Evolutionary conservation across 2,329 filamentous ascomycete species (phyloP).

Genomic region (Hypoxylon sp.): DNA sequence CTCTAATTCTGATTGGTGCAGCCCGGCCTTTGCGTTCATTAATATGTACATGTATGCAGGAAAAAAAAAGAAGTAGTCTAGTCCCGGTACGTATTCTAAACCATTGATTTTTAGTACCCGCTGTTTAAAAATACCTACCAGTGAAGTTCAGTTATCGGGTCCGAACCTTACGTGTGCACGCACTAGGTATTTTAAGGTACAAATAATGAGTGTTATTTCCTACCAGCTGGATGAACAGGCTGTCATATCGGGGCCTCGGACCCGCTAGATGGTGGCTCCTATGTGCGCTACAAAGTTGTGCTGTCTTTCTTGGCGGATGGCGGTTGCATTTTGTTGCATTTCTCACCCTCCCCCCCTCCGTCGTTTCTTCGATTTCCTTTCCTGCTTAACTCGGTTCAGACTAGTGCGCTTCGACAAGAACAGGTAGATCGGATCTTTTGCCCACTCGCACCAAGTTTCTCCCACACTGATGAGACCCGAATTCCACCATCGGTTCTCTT

Average conservation of each 20-base stretch:
- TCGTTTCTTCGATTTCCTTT: constrained; percentile 36
- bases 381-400: constrained; percentile 46
- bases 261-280: constrained; percentile 1
- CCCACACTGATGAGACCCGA: constrained; percentile 33
- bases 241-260: constrained; percentile 32
- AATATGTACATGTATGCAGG: too few relatives aligned
- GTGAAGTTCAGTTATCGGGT: constrained; percentile 26
- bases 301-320: constrained; percentile 43
- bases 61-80: constrained; percentile 1
- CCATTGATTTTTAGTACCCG: constrained; percentile 19
- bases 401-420: constrained; percentile 41
- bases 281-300: constrained; percentile 29
- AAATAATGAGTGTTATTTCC: constrained; percentile 17
- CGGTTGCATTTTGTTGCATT: constrained; percentile 36
- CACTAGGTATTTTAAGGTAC: constrained; percentile 33
- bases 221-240: constrained; percentile 27
- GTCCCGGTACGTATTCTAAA: not conserved
- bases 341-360: constrained; percentile 25
- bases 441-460: constrained; percentile 40
- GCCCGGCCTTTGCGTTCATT: constrained; percentile 17
- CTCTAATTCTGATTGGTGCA: constrained; percentile 13
- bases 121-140: constrained; percentile 40
- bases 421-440: constrained; percentile 43
- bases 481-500: constrained; percentile 46
- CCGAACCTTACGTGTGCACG: constrained; percentile 37